phyloP scores from a whole-genome alignment of 306 rosid species.

The Casuarina cunninghamiana region DNA sequence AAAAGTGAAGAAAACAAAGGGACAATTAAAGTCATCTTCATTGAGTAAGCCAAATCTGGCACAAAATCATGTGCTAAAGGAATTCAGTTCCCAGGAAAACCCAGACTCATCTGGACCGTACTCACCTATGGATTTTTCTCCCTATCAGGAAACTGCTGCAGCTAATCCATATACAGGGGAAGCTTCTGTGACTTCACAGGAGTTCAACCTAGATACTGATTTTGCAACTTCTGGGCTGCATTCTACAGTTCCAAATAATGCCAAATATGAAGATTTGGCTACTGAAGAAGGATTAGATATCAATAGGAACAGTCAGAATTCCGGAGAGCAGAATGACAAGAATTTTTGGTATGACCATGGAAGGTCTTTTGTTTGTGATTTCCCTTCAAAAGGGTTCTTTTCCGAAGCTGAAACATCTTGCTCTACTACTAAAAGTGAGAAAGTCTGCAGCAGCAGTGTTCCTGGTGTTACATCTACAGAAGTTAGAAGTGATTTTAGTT shows the following conservation, averaged over 20 bases:
- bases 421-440: conserved; percentile 41
- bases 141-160: conserved; percentile 56
- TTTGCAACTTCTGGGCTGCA: conserved; percentile 24
- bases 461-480: conserved; percentile 35
- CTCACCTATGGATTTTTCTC: conserved; percentile 96
- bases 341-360: conserved; percentile 15
- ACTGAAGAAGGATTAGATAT: conserved; percentile 25
- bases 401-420: conserved; percentile 41
- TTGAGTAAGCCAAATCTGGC: conserved; percentile 42
- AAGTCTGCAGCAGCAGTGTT: conserved; percentile 23
- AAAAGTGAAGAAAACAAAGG: conserved; percentile 52
- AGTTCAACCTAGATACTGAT: conserved; percentile 19
- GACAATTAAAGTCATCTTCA: conserved; percentile 46
- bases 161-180: conserved; percentile 41
- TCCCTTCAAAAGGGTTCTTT: conserved; percentile 26
- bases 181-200: conserved; percentile 33
- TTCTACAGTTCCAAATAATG: conserved; percentile 36
- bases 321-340: conserved; percentile 25
- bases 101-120: conserved; percentile 53
- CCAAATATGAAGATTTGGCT: conserved; percentile 36
- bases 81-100: conserved; percentile 42
- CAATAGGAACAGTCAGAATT: conserved; percentile 27
- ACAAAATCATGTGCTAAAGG: conserved; percentile 44
- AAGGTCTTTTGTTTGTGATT: conserved; percentile 22
- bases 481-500: conserved; percentile 36